Evolutionary conservation across 495 filamentous ascomycete genomes (phyloP).

Genomic region (Hypoxylon fuscum): DNA sequence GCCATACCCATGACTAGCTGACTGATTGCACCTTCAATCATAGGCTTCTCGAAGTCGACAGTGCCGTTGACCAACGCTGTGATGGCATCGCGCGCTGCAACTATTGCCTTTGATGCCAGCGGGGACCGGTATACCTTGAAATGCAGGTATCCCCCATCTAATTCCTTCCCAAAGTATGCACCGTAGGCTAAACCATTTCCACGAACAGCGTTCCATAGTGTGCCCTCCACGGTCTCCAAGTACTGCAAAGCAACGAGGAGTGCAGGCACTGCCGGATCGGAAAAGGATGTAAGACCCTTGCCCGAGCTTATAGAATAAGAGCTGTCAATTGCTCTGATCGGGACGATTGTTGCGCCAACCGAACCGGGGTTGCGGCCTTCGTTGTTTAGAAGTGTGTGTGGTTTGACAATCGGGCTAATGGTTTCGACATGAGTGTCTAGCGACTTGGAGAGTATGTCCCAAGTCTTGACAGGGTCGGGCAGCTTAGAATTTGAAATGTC

Average conservation of each 20-base stretch:
- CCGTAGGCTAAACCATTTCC: constrained; percentile 94
- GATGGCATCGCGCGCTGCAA: constrained; percentile 76
- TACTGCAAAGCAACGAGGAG: constrained; percentile 87
- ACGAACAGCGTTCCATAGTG: constrained; percentile 90
- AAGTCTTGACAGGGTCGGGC: constrained; percentile 79
- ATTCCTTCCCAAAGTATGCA: constrained; percentile 74
- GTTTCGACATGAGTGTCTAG: constrained; percentile 55
- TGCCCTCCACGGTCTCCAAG: constrained; percentile 92
- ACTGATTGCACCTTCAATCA: constrained; percentile 89
- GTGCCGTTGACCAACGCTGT: constrained; percentile 59
- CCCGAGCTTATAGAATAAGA: constrained; percentile 82
- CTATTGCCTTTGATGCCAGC: constrained; percentile 86
- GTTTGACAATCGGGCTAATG: constrained; percentile 53
- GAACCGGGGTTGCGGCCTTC: constrained; percentile 77
- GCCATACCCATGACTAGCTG: constrained; percentile 85
- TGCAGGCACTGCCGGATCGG: constrained; percentile 81
- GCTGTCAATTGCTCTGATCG: constrained; percentile 93
- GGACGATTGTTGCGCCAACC: constrained; percentile 78
- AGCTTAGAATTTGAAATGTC: constrained; percentile 81
- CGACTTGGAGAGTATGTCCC: constrained; percentile 68
- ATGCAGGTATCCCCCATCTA: constrained; percentile 80
- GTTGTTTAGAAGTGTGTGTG: constrained; percentile 69
- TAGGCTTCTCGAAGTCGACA: constrained; percentile 75
- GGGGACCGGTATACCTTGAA: constrained; percentile 90
- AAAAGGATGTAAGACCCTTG: constrained; percentile 75